A percentile compares a stretch with the other conserved stretches of the same genome.
Conservation (phyloP, 2,329 filamentous ascomycete genomes). For the Alternaria arborescens region DNA sequence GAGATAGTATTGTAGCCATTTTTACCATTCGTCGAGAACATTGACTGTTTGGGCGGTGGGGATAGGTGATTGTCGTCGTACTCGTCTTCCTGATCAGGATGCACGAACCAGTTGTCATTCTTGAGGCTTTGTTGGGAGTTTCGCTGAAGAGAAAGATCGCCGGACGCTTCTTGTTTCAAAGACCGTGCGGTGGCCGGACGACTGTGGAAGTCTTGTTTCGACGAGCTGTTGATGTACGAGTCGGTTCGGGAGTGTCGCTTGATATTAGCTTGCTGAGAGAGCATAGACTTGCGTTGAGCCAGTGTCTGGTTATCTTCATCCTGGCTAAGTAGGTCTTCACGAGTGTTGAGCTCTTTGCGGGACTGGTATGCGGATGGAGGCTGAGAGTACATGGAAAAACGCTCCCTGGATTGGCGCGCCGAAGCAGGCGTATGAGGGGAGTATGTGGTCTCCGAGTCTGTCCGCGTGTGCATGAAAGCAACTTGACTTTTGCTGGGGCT, state of each 20-base stretch:
- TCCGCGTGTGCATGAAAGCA: constrained; percentile 84
- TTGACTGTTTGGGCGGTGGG: constrained; percentile 28
- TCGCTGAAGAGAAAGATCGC: constrained; percentile 41
- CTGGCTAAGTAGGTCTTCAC: constrained; percentile 40
- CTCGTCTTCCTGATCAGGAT: constrained; percentile 33
- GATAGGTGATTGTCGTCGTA: constrained; percentile 21
- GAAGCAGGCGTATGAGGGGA: constrained; percentile 60
- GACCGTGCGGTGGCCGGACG: constrained; percentile 31
- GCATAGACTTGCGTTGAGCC: constrained; percentile 45
- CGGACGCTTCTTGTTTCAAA: constrained; percentile 17
- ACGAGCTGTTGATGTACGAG: constrained; percentile 38
- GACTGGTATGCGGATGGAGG: constrained; percentile 49
- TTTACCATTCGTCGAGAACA: constrained; percentile 36
- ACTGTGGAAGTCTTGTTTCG: constrained; percentile 44
- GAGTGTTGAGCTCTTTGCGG: constrained; percentile 48
- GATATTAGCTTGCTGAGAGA: constrained; percentile 46
- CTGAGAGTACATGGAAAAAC: constrained; percentile 55
- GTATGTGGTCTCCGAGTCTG: constrained; percentile 64
- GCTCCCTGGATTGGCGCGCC: constrained; percentile 63
- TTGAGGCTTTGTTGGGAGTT: constrained; percentile 48
- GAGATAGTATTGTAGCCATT: constrained; percentile 43
- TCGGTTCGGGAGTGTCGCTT: constrained; percentile 40
- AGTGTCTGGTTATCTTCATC: constrained; percentile 43
- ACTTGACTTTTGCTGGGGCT: constrained; percentile 60
- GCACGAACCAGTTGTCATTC: constrained; percentile 60